A percentile compares a stretch with the other conserved stretches of the same genome.
These are phyloP conservation scores for Westerdykella sp. DNA, from an alignment of 2,329 filamentous ascomycete species.

Conservation along the genomic window DNA sequence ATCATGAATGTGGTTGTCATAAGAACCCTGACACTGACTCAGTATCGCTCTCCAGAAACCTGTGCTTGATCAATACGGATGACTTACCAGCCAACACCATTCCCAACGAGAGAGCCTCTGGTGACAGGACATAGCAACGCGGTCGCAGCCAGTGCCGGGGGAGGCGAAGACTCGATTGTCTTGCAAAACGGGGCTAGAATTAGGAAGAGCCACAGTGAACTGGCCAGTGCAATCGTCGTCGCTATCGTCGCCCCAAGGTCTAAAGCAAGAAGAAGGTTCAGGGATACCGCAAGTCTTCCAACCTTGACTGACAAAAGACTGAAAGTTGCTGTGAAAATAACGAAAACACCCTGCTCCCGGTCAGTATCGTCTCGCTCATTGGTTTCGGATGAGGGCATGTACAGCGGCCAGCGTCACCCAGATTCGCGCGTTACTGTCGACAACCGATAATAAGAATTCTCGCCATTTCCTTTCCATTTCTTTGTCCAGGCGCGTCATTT, in stretches of 20 bases:
- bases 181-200: constrained; percentile 9
- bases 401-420: constrained; percentile 24
- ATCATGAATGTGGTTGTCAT: constrained; percentile 12
- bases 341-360: constrained; percentile 14
- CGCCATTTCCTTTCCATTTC: constrained; percentile 13
- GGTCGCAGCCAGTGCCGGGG: constrained; percentile 15
- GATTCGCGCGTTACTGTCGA: constrained; percentile 11
- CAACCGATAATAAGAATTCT: constrained; percentile 12
- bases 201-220: constrained; percentile 16
- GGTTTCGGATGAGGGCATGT: background rate
- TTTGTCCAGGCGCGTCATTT: constrained; percentile 5
- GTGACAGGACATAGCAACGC: constrained; percentile 17
- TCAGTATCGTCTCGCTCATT: too few species aligned
- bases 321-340: constrained; percentile 12
- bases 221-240: constrained; percentile 18
- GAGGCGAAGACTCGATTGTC: constrained; percentile 9
- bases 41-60: background rate
- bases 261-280: constrained; percentile 14
- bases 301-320: constrained; percentile 14
- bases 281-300: constrained; percentile 14
- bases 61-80: background rate
- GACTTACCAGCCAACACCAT: constrained; percentile 12
- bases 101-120: constrained; percentile 14
- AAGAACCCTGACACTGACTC: constrained; percentile 6
- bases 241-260: constrained; percentile 19